A percentile compares a stretch with the other conserved stretches of the same genome.
Evolutionary conservation across 148 eudicot genomes (phyloP).

Genomic region (Silene uniflora): DNA sequence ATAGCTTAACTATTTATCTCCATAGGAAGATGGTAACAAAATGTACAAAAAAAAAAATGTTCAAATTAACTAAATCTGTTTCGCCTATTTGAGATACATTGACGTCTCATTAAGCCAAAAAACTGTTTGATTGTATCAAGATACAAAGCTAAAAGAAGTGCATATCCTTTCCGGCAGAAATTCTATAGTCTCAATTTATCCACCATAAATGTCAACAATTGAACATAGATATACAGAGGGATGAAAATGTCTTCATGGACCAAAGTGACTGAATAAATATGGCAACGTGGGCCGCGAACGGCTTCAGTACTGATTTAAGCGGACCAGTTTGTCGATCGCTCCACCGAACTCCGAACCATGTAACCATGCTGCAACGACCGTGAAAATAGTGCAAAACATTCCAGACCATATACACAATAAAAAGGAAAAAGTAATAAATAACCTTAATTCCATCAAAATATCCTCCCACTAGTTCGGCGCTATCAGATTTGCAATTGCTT

Average conservation of each 20-base stretch:
- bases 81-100: background rate
- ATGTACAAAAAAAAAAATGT: background rate
- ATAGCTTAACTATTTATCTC: background rate
- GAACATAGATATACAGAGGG: background rate
- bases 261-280: background rate
- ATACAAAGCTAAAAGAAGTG: background rate
- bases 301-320: no score
- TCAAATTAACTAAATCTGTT: background rate
- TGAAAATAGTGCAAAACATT: background rate
- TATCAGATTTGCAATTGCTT: slow-evolving; percentile 26
- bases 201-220: background rate
- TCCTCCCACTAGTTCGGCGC: slow-evolving; percentile 68
- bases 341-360: no score
- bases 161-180: background rate
- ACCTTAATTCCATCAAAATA: slow-evolving; percentile 87
- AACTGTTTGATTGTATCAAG: background rate
- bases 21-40: background rate
- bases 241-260: background rate
- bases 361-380: no score
- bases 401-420: background rate
- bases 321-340: no score
- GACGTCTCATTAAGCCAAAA: background rate
- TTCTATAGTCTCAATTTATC: background rate
- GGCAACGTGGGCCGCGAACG: no score
- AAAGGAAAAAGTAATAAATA: slow-evolving; percentile 12